Evolutionary conservation across 2,329 filamentous ascomycete genomes (phyloP).

Genomic region (Fusarium sp.): DNA sequence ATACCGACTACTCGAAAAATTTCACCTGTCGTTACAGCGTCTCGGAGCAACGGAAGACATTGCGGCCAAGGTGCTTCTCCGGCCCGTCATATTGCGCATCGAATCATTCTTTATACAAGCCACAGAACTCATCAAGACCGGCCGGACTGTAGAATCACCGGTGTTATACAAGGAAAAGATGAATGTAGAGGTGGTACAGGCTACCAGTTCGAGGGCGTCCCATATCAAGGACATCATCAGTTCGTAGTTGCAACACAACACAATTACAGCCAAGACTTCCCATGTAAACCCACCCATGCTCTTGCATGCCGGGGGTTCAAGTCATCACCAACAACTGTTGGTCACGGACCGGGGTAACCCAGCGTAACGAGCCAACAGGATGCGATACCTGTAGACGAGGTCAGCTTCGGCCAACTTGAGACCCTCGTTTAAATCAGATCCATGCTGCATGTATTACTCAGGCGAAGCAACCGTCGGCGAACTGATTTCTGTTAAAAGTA

Average conservation of each 20-base stretch:
- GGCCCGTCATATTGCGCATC: conserved; percentile 52
- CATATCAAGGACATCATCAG: neutral
- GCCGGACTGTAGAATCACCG: conserved; percentile 30
- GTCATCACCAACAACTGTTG: neutral
- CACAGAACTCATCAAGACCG: conserved; percentile 40
- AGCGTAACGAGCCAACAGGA: neutral
- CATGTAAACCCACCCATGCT: neutral
- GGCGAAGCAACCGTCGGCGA: neutral
- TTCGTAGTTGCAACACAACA: neutral
- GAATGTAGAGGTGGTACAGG: neutral
- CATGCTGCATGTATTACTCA: neutral
- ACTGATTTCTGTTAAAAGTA: neutral
- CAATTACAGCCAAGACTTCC: neutral
- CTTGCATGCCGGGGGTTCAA: neutral
- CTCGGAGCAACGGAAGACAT: conserved; percentile 48
- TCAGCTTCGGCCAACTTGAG: neutral
- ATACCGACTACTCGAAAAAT: conserved; percentile 52
- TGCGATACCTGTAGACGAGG: neutral
- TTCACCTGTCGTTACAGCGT: conserved; percentile 52
- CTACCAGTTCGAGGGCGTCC: neutral
- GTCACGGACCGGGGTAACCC: neutral
- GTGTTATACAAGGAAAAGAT: conserved; percentile 2
- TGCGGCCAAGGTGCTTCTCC: conserved; percentile 48
- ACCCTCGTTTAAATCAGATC: neutral
- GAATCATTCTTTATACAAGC: conserved; percentile 57